Base-by-base conservation (phyloP, 2,329 filamentous ascomycete species). In the Neoarthrinium moseri region DNA sequence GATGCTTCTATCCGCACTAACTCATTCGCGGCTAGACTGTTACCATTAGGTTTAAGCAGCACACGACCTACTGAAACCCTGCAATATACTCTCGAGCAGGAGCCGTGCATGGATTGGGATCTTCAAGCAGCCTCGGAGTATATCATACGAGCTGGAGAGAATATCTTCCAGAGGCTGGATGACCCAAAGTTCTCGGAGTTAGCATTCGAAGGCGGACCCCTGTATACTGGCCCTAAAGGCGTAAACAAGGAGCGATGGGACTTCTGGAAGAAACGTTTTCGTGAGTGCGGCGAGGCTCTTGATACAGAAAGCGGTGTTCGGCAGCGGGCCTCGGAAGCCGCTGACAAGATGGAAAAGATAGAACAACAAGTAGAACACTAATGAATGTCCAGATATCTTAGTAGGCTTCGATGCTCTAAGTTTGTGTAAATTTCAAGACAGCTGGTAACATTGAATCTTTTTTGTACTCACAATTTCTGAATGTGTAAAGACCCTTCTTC, bases 401-500 rank as follows among this genome's bases (percentile, higher is more conserved):
- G 8, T 29, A 7, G 26, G n/a, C n/a, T n/a, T n/a, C n/a, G n/a
- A n/a, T n/a, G n/a, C n/a, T n/a, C 35, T 77, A 62, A 51, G 80
- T 80, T 75, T 78, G 13, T 35, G 10, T 6, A 15, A 15, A 20
- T 6, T 38, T 6, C 8, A 6, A 24, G 35, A 6, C 32, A 35
- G 32, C 32, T 11, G 7, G 20, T 20, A 11, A 38, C 20, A 20
- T 38, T 29, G n/a, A n/a, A 29, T 29, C 26, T 29, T 29, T n/a
- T n/a, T n/a, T n/a, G n/a, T n/a, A n/a, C n/a, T n/a, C n/a, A n/a
- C n/a, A n/a, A n/a, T n/a, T n/a, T n/a, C n/a, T n/a, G n/a, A n/a
- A n/a, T n/a, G n/a, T n/a, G n/a, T n/a, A n/a, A n/a, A n/a, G n/a
- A n/a, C n/a, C n/a, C n/a, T n/a, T n/a, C n/a, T n/a, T n/a, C n/a